Base-by-base conservation (phyloP, 2,329 filamentous ascomycete genomes). In the Sarocladium kiliense region DNA sequence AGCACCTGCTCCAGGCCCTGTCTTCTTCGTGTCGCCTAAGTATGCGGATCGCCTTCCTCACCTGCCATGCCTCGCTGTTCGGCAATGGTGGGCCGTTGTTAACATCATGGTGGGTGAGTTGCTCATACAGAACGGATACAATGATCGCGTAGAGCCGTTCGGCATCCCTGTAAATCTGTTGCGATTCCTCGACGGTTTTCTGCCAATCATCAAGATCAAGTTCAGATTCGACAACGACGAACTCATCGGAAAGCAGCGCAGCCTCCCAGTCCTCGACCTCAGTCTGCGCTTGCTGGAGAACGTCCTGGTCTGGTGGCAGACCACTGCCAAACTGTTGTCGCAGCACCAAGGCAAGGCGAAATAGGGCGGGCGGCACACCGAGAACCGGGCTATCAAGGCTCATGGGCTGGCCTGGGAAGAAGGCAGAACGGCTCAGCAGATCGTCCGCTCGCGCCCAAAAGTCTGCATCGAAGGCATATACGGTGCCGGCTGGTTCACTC, bases 51-150 rank as follows among this genome's bases (percentile, higher is more conserved):
- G 47, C 47, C 18, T 36, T 34, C 6, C 30, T 19, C 9, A 37
- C 18, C 18, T 51, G 47, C 47, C 47, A 51, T 12, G 27, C 27
- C 47, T 36, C 5, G 32, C 27, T 36, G 19, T 34, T 16, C 11
- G 47, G 27, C 5, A 25, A n/a, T 11, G 47, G 47, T n/a, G 47
- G 47, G 14, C n/a, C n/a, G 26, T 37, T n/a, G 30, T 19, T 34
- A 3, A 51, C 47, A 11, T 51, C 47, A n/a, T 18, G 27, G 14
- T 37, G 7, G 30, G 47, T 19, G 19, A 36, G 27, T 14, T 63
- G 61, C 11, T 63, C 58, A 0, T 61, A 44, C 1, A 64, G 19
- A 0, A 64, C 26, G 1, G 63, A 65, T 3, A 58, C 57, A 1
- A 60, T 54, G 1, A 62, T 42, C 5, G 58, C 57, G 30, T 56